phyloP scores from a whole-genome alignment of 1,284 basidiomycete species.

The Rhodotorula sp. region DNA sequence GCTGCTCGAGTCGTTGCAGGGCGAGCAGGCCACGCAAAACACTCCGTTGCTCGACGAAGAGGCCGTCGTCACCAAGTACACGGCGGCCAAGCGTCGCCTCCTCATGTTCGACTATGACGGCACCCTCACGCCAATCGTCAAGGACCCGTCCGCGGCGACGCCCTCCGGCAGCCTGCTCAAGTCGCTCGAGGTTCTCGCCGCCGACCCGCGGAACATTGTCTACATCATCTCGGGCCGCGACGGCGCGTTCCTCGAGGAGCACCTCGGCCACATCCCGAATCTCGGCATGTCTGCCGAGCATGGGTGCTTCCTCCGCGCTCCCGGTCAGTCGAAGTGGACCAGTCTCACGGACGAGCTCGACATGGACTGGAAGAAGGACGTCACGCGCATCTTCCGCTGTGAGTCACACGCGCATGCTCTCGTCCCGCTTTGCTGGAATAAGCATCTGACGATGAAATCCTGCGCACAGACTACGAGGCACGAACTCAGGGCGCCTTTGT shows the following conservation, averaged over 20 bases:
- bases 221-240: slow-evolving; percentile 99
- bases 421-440: not conserved
- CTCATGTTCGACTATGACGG: slow-evolving; percentile 98
- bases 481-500: slow-evolving; percentile 92
- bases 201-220: slow-evolving; percentile 83
- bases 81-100: slow-evolving; percentile 73
- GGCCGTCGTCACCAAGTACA: slow-evolving; percentile 66
- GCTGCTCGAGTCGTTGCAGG: slow-evolving; percentile 77
- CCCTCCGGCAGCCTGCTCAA: slow-evolving; percentile 74
- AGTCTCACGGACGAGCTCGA: slow-evolving; percentile 89
- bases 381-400: slow-evolving; percentile 87
- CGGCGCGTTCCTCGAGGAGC: slow-evolving; percentile 83
- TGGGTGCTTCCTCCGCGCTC: slow-evolving; percentile 84
- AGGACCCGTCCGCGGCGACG: slow-evolving; percentile 81
- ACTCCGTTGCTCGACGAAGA: slow-evolving; percentile 79
- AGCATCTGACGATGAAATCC: too few species aligned
- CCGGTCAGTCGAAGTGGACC: slow-evolving; percentile 67
- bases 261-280: slow-evolving; percentile 78
- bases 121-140: slow-evolving; percentile 95
- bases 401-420: not conserved
- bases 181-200: slow-evolving; percentile 68
- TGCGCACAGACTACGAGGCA: slow-evolving; percentile 45
- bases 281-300: slow-evolving; percentile 96
- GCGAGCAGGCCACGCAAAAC: slow-evolving; percentile 76
- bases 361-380: slow-evolving; percentile 97